Conservation (phyloP, 148 eudicot species). For the Pharnaceum exiguum region DNA sequence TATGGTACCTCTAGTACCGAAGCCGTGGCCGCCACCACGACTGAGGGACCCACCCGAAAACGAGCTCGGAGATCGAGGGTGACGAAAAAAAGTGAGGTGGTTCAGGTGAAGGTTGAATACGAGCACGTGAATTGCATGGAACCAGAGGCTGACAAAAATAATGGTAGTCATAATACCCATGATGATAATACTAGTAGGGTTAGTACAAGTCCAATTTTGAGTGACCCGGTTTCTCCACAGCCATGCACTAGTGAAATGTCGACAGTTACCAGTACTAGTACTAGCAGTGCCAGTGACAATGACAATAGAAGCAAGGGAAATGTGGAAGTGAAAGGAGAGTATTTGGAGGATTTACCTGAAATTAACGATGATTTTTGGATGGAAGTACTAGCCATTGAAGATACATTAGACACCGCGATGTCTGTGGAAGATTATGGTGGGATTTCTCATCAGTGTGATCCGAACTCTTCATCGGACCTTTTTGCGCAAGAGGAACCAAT, state of each 20-base stretch:
- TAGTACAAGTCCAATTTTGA: background rate
- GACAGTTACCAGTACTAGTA: conserved; percentile 24
- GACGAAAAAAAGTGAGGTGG: background rate
- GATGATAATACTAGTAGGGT: background rate
- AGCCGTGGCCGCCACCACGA: background rate
- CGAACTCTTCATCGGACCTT: background rate
- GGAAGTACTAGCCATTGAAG: conserved; percentile 35
- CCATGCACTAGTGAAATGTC: conserved; percentile 40
- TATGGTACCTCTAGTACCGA: background rate
- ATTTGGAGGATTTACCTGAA: conserved; percentile 19
- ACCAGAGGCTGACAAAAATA: background rate
- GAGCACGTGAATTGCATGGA: conserved; percentile 19
- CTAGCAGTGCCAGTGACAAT: conserved; percentile 8
- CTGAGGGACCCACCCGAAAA: conserved; percentile 3
- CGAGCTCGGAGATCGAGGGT: conserved; percentile 12
- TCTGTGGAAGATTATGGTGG: conserved; percentile 16
- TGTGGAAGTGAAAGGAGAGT: background rate
- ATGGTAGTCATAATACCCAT: background rate
- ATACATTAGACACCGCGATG: conserved; percentile 26
- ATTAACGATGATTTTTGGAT: conserved; percentile 52
- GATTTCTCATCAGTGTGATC: background rate
- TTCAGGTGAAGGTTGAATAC: conserved; percentile 10
- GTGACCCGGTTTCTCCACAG: conserved; percentile 33
- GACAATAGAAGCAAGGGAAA: background rate
- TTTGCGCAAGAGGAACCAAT: background rate